Evolutionary conservation across 129 eudicot genomes (phyloP).

Genomic region (Artemisia annua): DNA sequence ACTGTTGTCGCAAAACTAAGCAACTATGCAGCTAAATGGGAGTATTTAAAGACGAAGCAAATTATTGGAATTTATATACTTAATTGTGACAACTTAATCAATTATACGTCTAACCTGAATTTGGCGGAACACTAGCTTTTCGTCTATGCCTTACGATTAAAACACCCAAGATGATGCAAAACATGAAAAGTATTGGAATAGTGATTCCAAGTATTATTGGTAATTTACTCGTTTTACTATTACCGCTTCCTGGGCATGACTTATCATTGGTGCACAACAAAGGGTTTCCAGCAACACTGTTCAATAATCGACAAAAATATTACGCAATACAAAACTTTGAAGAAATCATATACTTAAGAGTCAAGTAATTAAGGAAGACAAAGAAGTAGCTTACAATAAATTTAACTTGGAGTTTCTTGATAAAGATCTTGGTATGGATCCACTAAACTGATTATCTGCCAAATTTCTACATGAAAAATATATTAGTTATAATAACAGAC

Average conservation of each 20-base stretch:
- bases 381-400: constrained; percentile 38
- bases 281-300: constrained; percentile 55
- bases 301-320: background rate
- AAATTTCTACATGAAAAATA: constrained; percentile 43
- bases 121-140: background rate
- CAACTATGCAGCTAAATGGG: background rate
- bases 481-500: background rate
- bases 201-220: constrained; percentile 42
- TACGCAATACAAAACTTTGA: background rate
- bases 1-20: background rate
- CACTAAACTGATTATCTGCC: constrained; percentile 56
- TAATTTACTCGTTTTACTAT: constrained; percentile 15
- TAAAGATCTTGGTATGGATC: constrained; percentile 55
- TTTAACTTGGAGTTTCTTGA: constrained; percentile 44
- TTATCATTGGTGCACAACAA: constrained; percentile 41
- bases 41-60: background rate
- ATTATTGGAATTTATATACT: background rate
- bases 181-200: constrained; percentile 27
- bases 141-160: constrained; percentile 25
- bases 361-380: background rate
- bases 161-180: constrained; percentile 27
- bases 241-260: constrained; percentile 15
- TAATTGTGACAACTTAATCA: background rate
- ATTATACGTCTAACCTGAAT: constrained; percentile 20
- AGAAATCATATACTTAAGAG: background rate